Evolutionary conservation across 2,329 filamentous ascomycete species (phyloP).

Genomic region (Hypoxylon sp.): DNA sequence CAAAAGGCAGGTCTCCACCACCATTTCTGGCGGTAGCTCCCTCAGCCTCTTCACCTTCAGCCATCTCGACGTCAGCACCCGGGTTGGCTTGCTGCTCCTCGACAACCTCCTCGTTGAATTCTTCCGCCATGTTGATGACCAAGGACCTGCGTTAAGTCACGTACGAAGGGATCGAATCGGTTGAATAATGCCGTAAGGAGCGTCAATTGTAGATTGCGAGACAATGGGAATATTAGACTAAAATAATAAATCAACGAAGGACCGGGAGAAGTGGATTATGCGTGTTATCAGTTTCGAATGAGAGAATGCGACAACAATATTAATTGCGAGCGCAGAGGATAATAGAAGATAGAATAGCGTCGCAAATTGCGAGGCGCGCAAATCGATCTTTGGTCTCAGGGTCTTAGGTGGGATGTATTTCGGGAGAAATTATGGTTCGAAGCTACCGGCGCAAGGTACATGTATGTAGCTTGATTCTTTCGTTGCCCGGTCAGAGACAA

Average conservation of each 20-base stretch:
- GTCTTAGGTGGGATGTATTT: conserved; percentile 14
- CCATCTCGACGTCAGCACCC: conserved; percentile 54
- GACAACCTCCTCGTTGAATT: conserved; percentile 50
- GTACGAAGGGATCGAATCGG: conserved; percentile 4
- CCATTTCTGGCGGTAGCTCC: conserved; percentile 42
- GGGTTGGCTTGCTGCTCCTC: conserved; percentile 53
- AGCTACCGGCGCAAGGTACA: conserved; percentile 9
- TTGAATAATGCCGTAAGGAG: conserved; percentile 2
- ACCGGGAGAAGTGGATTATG: background rate
- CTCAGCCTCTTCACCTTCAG: conserved; percentile 54
- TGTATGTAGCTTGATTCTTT: background rate
- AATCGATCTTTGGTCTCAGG: conserved; percentile 5
- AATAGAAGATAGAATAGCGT: background rate
- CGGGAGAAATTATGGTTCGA: conserved; percentile 1
- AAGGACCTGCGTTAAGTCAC: background rate
- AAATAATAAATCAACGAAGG: conserved; percentile 9
- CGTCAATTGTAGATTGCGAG: background rate
- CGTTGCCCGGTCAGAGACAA: conserved; percentile 17
- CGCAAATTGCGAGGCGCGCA: conserved; percentile 26
- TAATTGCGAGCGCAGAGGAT: conserved; percentile 9
- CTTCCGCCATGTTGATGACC: conserved; percentile 49
- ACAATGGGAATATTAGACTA: background rate
- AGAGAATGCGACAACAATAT: conserved; percentile 20
- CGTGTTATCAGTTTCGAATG: background rate
- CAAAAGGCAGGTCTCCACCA: conserved; percentile 57